Evolutionary conservation across 139 green algal species (phyloP).

Genomic region (Micractinium conductrix): DNA sequence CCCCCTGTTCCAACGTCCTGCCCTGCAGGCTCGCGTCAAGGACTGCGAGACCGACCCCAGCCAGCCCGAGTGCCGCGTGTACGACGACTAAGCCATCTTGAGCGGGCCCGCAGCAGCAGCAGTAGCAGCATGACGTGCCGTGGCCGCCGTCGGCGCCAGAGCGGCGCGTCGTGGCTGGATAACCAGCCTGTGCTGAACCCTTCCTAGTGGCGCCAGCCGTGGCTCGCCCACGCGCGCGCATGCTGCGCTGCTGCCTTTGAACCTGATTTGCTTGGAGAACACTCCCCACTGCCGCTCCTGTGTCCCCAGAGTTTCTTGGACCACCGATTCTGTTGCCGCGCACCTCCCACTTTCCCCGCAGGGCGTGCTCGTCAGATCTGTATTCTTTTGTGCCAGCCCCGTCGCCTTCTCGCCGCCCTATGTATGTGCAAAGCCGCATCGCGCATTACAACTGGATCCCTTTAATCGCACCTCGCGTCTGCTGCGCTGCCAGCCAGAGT

Average conservation of each 20-base stretch:
- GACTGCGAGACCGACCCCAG: slow-evolving; percentile 29
- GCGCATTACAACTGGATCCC: no score
- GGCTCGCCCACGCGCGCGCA: neutral
- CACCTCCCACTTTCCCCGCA: slow-evolving; percentile 5
- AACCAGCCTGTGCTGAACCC: neutral
- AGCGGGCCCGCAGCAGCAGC: no score
- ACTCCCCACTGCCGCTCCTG: neutral
- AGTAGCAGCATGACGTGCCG: neutral
- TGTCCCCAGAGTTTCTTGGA: neutral
- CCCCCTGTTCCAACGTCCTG: neutral
- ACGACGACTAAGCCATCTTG: slow-evolving; percentile 36
- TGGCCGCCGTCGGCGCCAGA: neutral
- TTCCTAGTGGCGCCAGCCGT: neutral
- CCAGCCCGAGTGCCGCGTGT: slow-evolving; percentile 37
- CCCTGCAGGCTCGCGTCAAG: slow-evolving; percentile 24
- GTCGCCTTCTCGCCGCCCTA: neutral
- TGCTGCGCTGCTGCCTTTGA: neutral
- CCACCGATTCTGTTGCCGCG: neutral
- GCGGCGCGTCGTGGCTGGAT: neutral
- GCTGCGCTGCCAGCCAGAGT: no score
- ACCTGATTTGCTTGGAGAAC: slow-evolving; percentile 11
- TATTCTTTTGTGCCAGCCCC: slow-evolving; percentile 5
- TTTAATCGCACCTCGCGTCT: no score
- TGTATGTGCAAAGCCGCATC: neutral
- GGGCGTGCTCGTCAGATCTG: slow-evolving; percentile 2